Evolutionary conservation across 2,329 filamentous ascomycete genomes (phyloP).

Genomic region (Calonectria henricotiae): DNA sequence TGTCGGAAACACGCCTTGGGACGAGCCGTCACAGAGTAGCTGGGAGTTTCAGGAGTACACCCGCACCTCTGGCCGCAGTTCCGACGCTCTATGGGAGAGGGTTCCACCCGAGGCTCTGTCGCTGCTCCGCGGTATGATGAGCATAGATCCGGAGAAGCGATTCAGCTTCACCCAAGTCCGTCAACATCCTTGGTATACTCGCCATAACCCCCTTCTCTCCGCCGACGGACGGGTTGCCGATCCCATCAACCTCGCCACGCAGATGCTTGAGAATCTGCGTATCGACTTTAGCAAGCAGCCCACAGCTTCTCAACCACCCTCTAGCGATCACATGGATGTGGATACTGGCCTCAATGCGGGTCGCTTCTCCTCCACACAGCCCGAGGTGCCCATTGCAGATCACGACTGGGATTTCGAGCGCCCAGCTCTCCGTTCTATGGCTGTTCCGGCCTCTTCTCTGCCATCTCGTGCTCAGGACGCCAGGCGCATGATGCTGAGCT

Average conservation of each 20-base stretch:
- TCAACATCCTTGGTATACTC: constrained; percentile 95
- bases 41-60: constrained; percentile 95
- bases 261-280: constrained; percentile 91
- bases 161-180: constrained; percentile 92
- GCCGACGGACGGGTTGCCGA: constrained; percentile 83
- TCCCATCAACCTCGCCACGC: constrained; percentile 88
- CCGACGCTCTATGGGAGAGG: constrained; percentile 88
- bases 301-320: constrained; percentile 63
- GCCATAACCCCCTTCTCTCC: constrained; percentile 83
- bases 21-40: constrained; percentile 87
- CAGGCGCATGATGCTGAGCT: constrained; percentile 68
- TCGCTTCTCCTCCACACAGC: constrained; percentile 85
- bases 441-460: constrained; percentile 59
- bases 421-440: constrained; percentile 73
- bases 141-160: constrained; percentile 79
- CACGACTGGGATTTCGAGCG: constrained; percentile 91
- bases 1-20: constrained; percentile 98
- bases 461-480: constrained; percentile 55
- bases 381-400: constrained; percentile 83
- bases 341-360: constrained; percentile 68
- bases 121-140: constrained; percentile 94
- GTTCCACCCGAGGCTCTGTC: constrained; percentile 84
- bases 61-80: constrained; percentile 83
- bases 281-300: constrained; percentile 88
- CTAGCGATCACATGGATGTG: constrained; percentile 78